These are phyloP conservation scores for Elongisporangium prolatum DNA, from an alignment of 352 stramenopile species.

Conservation along the genomic window DNA sequence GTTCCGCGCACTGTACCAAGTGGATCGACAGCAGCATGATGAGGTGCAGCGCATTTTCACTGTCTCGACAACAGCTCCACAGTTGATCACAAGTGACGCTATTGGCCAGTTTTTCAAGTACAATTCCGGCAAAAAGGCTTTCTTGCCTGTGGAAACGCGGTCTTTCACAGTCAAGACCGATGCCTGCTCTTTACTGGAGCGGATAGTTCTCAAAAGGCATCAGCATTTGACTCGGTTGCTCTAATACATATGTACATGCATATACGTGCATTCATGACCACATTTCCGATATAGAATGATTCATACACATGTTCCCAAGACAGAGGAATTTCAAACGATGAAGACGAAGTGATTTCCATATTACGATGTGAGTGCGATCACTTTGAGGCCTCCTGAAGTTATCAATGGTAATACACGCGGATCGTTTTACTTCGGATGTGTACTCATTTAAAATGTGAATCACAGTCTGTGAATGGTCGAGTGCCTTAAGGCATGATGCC, in stretches of 20 bases:
- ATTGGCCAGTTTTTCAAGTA: slow-evolving; percentile 82
- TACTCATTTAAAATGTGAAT: slow-evolving; percentile 2
- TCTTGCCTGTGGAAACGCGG: slow-evolving; percentile 51
- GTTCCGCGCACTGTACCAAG: slow-evolving; percentile 60
- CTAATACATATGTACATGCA: too few relatives aligned
- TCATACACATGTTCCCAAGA: too few relatives aligned
- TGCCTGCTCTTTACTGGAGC: slow-evolving; percentile 52
- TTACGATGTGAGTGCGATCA: neutral
- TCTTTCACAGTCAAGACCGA: slow-evolving; percentile 76
- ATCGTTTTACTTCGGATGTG: neutral
- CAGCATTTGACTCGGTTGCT: too few relatives aligned
- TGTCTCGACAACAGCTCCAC: slow-evolving; percentile 19
- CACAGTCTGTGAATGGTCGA: neutral
- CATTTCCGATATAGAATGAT: too few relatives aligned
- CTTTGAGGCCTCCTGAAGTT: neutral
- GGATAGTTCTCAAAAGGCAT: slow-evolving; percentile 39
- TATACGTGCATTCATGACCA: too few relatives aligned
- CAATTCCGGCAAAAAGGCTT: slow-evolving; percentile 81
- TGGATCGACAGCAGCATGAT: slow-evolving; percentile 29
- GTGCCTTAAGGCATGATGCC: neutral
- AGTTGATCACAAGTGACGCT: slow-evolving; percentile 22
- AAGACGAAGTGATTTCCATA: too few relatives aligned
- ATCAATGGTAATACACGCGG: neutral
- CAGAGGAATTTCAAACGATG: too few relatives aligned
- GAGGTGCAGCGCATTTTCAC: slow-evolving; percentile 39